These are phyloP conservation scores for Aspergillus sp. DNA, from an alignment of 2,329 filamentous ascomycete species.

Conservation along the genomic window DNA sequence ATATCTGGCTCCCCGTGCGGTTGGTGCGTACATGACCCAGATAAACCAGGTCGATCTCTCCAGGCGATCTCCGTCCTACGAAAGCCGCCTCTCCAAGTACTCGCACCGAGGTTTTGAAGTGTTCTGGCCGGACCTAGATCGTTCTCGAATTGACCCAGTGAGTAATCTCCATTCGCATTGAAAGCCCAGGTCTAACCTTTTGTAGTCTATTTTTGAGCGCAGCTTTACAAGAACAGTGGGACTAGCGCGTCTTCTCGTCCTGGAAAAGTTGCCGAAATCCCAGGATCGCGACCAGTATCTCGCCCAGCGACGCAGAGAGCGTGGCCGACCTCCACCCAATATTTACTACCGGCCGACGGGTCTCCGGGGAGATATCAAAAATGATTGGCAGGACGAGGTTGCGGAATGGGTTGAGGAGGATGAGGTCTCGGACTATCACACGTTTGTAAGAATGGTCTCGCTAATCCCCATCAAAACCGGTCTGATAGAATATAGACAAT, in stretches of 20 bases:
- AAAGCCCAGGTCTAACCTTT: not conserved
- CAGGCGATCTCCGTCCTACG: slow-evolving; percentile 80
- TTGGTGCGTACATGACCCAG: slow-evolving; percentile 79
- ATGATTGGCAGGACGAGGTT: slow-evolving; percentile 73
- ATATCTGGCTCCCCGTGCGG: slow-evolving; percentile 72
- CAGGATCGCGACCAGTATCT: slow-evolving; percentile 69
- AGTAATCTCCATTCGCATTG: not conserved
- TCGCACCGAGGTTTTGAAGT: slow-evolving; percentile 82
- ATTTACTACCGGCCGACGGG: slow-evolving; percentile 41
- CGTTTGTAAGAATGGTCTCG: slow-evolving; percentile 60
- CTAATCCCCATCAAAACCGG: not conserved
- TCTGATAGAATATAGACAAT: slow-evolving; percentile 27
- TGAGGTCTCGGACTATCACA: slow-evolving; percentile 77
- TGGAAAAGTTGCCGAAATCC: slow-evolving; percentile 73
- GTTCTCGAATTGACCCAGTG: slow-evolving; percentile 70
- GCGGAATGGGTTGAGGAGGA: slow-evolving; percentile 79
- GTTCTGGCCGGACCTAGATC: slow-evolving; percentile 73
- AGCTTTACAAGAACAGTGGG: slow-evolving; percentile 75
- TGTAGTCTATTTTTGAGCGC: slow-evolving; percentile 73
- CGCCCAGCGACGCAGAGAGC: slow-evolving; percentile 67
- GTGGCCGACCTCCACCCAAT: slow-evolving; percentile 62
- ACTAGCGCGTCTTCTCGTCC: slow-evolving; percentile 73
- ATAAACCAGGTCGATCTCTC: slow-evolving; percentile 77
- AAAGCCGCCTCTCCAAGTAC: slow-evolving; percentile 84
- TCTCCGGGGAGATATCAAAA: slow-evolving; percentile 71